These are phyloP conservation scores for Candida maris DNA, from an alignment of 805 yeast species.

Conservation along the genomic window DNA sequence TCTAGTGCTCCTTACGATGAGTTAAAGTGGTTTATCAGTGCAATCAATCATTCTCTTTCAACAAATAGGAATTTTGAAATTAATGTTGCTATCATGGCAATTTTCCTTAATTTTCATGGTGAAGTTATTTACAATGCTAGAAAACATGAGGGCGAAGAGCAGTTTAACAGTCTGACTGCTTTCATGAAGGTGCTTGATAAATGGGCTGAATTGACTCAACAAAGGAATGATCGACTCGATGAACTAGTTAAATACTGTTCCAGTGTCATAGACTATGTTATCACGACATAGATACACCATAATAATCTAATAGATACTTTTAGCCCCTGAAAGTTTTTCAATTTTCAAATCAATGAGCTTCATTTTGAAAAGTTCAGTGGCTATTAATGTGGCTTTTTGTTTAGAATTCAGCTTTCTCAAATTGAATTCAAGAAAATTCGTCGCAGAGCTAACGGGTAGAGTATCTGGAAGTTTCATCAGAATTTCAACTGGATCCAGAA, in stretches of 20 bases:
- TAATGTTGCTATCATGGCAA: constrained; percentile 72
- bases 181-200: constrained; percentile 40
- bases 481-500: constrained; percentile 32
- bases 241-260: constrained; percentile 73
- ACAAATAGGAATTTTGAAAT: constrained; percentile 67
- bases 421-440: constrained; percentile 41
- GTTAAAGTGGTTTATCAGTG: constrained; percentile 60
- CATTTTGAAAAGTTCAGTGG: constrained; percentile 50
- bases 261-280: constrained; percentile 61
- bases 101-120: constrained; percentile 75
- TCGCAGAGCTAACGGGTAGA: constrained; percentile 42
- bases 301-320: no score
- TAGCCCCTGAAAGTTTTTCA: constrained; percentile 35
- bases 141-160: constrained; percentile 12
- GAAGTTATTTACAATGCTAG: constrained; percentile 53
- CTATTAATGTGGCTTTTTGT: constrained; percentile 39
- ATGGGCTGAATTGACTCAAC: constrained; percentile 43
- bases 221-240: constrained; percentile 51
- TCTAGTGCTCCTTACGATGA: constrained; percentile 65
- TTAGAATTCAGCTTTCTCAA: constrained; percentile 39
- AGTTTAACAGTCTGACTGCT: constrained; percentile 30
- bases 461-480: constrained; percentile 50
- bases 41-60: constrained; percentile 56
- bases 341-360: constrained; percentile 44
- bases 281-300: constrained; percentile 37